These are phyloP conservation scores for Ophiostoma sp. DNA, from an alignment of 2,329 filamentous ascomycete genomes.

Conservation along the genomic window DNA sequence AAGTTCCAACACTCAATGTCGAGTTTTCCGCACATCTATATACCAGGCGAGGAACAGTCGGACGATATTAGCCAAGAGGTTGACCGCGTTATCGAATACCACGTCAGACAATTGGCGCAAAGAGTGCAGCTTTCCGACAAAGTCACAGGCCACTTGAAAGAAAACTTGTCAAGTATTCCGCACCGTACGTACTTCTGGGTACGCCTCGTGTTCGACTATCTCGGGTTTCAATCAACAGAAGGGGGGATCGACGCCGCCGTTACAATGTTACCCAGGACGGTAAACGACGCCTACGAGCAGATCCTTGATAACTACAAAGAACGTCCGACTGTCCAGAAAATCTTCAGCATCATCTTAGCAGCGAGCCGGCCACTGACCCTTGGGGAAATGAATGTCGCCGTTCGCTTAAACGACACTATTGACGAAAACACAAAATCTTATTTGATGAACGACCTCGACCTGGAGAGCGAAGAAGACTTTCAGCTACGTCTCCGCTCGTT, in stretches of 20 bases:
- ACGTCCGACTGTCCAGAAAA: not conserved
- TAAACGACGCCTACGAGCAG: not conserved
- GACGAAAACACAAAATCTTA: not conserved
- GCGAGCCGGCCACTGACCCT: not conserved
- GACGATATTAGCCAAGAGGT: not conserved
- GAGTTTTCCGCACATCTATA: not conserved
- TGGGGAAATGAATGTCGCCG: not conserved
- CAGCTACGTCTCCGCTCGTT: not conserved
- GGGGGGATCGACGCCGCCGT: not conserved
- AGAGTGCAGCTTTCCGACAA: not conserved
- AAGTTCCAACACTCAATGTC: not conserved
- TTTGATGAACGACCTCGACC: not conserved
- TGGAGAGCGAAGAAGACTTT: not conserved
- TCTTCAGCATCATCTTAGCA: not conserved
- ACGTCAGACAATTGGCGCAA: not conserved
- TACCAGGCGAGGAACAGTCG: constrained; percentile 1
- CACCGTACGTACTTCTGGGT: constrained; percentile 1
- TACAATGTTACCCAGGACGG: not conserved
- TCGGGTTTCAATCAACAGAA: not conserved
- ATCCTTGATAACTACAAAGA: not conserved
- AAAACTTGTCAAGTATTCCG: not conserved
- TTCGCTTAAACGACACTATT: too few relatives aligned
- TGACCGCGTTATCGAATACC: not conserved
- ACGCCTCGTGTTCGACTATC: not conserved
- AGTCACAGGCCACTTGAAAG: not conserved